Evolutionary conservation across 768 basidiomycete species (phyloP), one percentile per base, ranked within the genome.

Genomic region (Lactarius pseudohatsudake): DNA sequence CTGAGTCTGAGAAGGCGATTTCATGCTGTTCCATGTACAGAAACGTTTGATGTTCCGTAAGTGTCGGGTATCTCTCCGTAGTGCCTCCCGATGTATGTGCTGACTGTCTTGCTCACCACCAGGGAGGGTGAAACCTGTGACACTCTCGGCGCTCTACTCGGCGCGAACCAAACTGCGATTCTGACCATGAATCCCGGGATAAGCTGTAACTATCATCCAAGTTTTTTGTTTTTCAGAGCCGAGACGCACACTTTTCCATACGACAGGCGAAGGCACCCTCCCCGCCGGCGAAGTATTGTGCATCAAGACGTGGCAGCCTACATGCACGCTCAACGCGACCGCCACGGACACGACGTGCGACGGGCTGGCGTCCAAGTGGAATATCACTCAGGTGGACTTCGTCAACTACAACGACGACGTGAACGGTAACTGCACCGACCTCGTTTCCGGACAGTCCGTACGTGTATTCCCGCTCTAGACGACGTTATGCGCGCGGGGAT

Each of bases 261-360:
- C 45, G 0, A 47, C 41, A 64, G 62, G 53, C n/a, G 9, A 32
- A 15, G 6, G 30, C 20, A 5, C 58, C 26, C 55, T 64, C 45
- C 18, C 40, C 16, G 0, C 22, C 3, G 54, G 32, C n/a, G 2
- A 1, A 30, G 1, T 0, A 16, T 0, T 68, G 20, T 68, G 66
- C 62, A 6, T n/a, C 15, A 60, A 6, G 50, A 5, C 36, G 55
- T 61, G 16, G 18, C 28, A 40, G 1, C 62, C 69, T 13, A 6
- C 2, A 1, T 69, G 69, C 50, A 68, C 69, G 30, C 58, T 61
- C n/a, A 68, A 69, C 20, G 43, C 3, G 1, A 68, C 62, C 8
- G 66, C 69, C 28, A 63, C 66, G 34, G 26, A 1, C 3, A 32
- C 26, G 32, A 43, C 58, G 22, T 69, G 69, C 40, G 18, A 40